Evolutionary conservation across 768 basidiomycete genomes (phyloP), one percentile per base, ranked within the genome.

Genomic region (Auricularia auricula-judae): DNA sequence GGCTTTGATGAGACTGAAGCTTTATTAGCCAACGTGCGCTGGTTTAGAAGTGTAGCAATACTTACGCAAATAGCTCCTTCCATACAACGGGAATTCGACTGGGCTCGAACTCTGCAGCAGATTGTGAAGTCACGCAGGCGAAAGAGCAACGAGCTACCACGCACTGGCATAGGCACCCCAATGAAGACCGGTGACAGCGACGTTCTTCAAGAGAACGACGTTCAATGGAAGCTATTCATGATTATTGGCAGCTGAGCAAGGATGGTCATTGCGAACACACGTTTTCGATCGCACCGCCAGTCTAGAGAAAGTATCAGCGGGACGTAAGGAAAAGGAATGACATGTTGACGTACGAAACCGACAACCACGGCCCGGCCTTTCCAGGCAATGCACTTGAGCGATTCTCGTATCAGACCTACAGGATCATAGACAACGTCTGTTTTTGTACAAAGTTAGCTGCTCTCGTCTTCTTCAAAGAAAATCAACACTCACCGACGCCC

Each of bases 321-420:
- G 29, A 29, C 29, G 10, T 61, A 89, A 88, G 14, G 56, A 5
- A 33, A 59, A 33, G 23, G 23, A 29, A 29, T 5, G 1, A 18
- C 29, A 8, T 2, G 29, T 29, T 12, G 39, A 59, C 56, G 21
- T 34, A 89, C 92, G 74, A 95, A 98, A 4, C 96, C 97, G 62
- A 99, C 87, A n/a, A 98, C 89, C 11, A 99, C 70, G 1, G 89
- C 87, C 14, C 96, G 84, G 1, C 95, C 93, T 73, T 95, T 94
- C 87, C 95, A 98, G 0, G 89, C 90, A 64, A 94, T 91, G 72
- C 93, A 96, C 72, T 95, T 98, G 64, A 98, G 72, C 59, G 82
- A 88, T 72, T 92, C 93, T 72, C 81, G 80, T 65, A 93, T 86
- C 68, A 86, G 78, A 0, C 91, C 91, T 36, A 95, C 90, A 4